Conservation (phyloP, 495 filamentous ascomycete genomes). For the Aspergillus cristatus region DNA sequence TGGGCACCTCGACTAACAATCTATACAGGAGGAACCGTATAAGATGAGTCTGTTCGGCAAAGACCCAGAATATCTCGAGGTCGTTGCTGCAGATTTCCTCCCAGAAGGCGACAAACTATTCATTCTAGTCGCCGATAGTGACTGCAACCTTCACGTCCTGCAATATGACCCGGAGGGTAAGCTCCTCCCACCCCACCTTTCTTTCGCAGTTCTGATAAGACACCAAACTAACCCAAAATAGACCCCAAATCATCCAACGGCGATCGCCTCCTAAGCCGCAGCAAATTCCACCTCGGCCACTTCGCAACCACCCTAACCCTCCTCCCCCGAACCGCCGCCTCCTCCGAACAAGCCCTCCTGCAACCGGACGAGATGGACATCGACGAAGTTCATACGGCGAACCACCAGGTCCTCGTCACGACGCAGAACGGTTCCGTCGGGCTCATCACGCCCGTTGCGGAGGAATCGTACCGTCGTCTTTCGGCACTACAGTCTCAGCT, state of each 20-base stretch:
- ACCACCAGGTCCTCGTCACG: conserved; percentile 57
- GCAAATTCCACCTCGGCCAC: conserved; percentile 80
- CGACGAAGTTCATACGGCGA: conserved; percentile 14
- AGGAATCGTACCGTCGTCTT: conserved; percentile 74
- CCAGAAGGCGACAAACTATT: conserved; percentile 76
- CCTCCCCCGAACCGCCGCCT: conserved; percentile 53
- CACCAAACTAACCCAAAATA: conserved; percentile 23
- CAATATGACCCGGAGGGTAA: conserved; percentile 89
- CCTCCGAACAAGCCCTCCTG: conserved; percentile 28
- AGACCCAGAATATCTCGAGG: conserved; percentile 62
- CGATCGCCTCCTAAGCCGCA: conserved; percentile 73
- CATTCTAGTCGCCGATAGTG: conserved; percentile 74
- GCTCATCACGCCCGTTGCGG: conserved; percentile 66
- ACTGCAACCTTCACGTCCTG: conserved; percentile 76
- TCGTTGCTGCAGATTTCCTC: conserved; percentile 77
- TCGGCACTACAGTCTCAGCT: conserved; percentile 75
- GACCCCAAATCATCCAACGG: conserved; percentile 91
- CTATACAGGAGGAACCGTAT: conserved; percentile 76
- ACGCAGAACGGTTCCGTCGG: conserved; percentile 65
- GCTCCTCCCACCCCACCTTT: conserved; percentile 12
- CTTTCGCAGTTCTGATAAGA: background rate
- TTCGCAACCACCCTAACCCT: conserved; percentile 63
- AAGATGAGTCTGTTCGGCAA: conserved; percentile 93
- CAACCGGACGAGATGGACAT: conserved; percentile 34
- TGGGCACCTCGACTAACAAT: conserved; percentile 1